A percentile compares a stretch with the other conserved stretches of the same genome.
Conservation (phyloP, 179 eudicot genomes). For the Pouteria campechiana region DNA sequence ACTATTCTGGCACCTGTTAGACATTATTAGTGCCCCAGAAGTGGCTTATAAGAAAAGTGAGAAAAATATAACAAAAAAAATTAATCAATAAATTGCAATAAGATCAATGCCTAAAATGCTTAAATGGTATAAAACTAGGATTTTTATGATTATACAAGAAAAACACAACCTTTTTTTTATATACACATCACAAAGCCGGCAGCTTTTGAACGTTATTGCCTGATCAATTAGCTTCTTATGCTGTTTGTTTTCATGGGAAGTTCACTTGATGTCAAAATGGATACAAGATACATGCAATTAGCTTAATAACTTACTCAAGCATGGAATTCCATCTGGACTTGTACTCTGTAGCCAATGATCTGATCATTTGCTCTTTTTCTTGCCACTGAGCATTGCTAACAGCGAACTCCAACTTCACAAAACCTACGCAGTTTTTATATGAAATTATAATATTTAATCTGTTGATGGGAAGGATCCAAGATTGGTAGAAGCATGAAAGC, state of each 20-base stretch:
- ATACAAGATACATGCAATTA: neutral
- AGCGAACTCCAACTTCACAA: conserved; percentile 31
- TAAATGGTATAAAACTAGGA: too few species aligned
- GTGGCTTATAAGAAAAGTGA: too few species aligned
- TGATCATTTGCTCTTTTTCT: conserved; percentile 29
- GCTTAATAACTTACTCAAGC: conserved; percentile 19
- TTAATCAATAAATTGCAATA: too few species aligned
- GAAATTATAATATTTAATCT: neutral
- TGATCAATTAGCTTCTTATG: neutral
- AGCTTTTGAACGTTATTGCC: neutral
- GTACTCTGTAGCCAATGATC: conserved; percentile 36
- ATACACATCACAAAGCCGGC: too few species aligned
- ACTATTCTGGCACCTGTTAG: too few species aligned
- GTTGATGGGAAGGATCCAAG: neutral
- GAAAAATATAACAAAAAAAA: too few species aligned
- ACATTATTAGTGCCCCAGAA: too few species aligned
- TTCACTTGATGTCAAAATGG: neutral
- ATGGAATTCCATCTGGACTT: conserved; percentile 14
- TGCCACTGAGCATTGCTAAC: conserved; percentile 47
- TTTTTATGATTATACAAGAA: too few species aligned
- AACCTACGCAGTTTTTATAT: conserved; percentile 25
- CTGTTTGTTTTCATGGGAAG: neutral
- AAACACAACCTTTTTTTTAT: too few species aligned
- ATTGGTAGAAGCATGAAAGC: neutral
- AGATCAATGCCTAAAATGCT: too few species aligned